Evolutionary conservation across 2,329 filamentous ascomycete species (phyloP), one percentile per base, ranked within the genome.

Genomic region (Lachnellula suecica): DNA sequence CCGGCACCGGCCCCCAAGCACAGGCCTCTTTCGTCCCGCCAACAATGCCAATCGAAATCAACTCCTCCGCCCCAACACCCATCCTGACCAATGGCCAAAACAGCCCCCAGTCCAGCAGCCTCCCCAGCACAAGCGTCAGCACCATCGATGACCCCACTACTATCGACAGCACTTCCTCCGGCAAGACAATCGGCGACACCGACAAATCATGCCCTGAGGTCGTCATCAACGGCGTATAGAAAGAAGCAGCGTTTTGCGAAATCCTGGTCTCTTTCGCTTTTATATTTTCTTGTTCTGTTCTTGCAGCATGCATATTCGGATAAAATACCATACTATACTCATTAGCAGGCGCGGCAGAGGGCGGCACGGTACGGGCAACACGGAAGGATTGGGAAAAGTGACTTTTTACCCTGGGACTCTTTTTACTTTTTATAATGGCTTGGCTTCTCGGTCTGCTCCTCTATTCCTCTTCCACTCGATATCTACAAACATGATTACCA

Each of bases 11-110:
- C 43, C 35, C 45, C 58, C 13, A 59, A 56, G 42, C 57, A 37
- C n/a, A 51, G 57, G 17, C 49, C 59, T 9, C 52, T 59, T 4
- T 57, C 58, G n/a, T n/a, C n/a, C n/a, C n/a, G n/a, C n/a, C n/a
- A 49, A 63, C 63, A 9, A 66, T 69, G 7, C 70, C 69, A 37
- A 69, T 77, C 42, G 70, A 75, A 54, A 70, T 75, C 60, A 70
- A 73, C 64, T 78, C 84, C 48, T 74, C 76, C 9, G 78, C 79
- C 0, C 81, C 84, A 8, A 87, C 85, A 1, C 88, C 87, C 1
- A 77, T 78, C 20, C 76, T 89, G 49, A 88, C 85, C 2, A 85
- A 80, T 60, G 85, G 86, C 61, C 81, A 82, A 35, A 88, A 88
- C 65, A 88, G 83, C 57, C 85, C 85, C 2, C 82, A 84, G 61